Evolutionary conservation across 176 grass and related monocot genomes (phyloP), one percentile per base, ranked within the genome.

Genomic region (Echinochloa phyllopogon): DNA sequence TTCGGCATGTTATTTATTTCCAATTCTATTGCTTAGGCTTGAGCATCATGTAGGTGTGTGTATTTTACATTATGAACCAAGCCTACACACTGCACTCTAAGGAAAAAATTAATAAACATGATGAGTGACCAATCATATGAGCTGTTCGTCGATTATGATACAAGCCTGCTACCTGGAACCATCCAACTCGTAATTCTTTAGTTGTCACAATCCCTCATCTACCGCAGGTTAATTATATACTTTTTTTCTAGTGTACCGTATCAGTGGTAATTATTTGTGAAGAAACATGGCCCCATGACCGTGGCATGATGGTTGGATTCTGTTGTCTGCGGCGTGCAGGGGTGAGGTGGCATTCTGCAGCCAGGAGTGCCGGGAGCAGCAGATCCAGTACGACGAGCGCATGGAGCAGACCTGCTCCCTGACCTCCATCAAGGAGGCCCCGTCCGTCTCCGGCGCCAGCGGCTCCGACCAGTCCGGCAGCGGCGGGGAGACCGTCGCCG

Each of bases 331-430:
- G 0, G 8, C 15, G 2, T 79, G 67, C 83, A 97, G 94, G 84
- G 94, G 94, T 47, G 94, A 97, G 76, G 87, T 89, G 75, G 94
- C 94, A 48, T 97, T 97, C 84, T 97, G 94, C 80, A 89, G 86
- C 68, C 53, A 89, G 7, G 94, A 97, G 83, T 97, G 94, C 74
- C 70, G 94, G 76, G 88, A 94, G 79, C 41, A 68, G 59, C 86
- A 65, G 85, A 97, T 97, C 65, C 80, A 90, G 65, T 65, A 71
- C 38, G 90, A 97, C 14, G 94, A 94, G 77, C 83, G 56, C 74
- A 82, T 71, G 62, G 90, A 94, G 61, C 85, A 89, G 67, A 74
- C 71, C 14, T 94, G 92, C 76, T 82, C 83, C 29, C 72, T 92
- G 8, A 92, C 87, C 9, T 92, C 87, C 23, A 90, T 86, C 78